phyloP scores from a whole-genome alignment of 495 filamentous ascomycete species.

The Penicillium arizonense region DNA sequence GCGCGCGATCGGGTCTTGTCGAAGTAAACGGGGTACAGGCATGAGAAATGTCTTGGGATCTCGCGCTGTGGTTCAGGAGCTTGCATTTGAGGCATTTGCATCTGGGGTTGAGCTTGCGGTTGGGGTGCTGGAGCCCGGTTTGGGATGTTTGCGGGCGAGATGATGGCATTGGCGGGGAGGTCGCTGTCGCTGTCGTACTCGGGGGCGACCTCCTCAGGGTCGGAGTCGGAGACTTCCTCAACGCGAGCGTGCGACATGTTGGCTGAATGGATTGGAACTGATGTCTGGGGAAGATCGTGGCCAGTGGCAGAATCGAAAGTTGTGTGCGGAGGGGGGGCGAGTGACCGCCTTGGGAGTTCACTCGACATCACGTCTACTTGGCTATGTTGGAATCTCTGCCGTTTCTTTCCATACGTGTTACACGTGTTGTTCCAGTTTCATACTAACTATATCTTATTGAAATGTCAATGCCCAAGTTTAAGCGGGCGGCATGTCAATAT shows the following conservation, averaged over 20 bases:
- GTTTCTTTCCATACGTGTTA: too few relatives aligned
- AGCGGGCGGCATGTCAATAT: too few relatives aligned
- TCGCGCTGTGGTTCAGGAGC: conserved; percentile 38
- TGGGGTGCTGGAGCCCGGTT: conserved; percentile 13
- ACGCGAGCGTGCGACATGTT: conserved; percentile 82
- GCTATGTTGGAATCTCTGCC: too few relatives aligned
- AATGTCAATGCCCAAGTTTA: too few relatives aligned
- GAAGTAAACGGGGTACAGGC: conserved; percentile 94
- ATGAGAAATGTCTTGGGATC: conserved; percentile 75
- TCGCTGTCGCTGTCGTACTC: conserved; percentile 54
- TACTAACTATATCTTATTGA: too few relatives aligned
- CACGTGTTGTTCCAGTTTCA: too few relatives aligned
- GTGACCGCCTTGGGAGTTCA: neutral
- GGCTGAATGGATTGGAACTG: conserved; percentile 2
- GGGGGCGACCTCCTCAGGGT: conserved; percentile 73
- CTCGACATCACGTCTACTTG: too few relatives aligned
- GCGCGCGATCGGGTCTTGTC: conserved; percentile 71
- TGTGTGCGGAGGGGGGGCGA: conserved; percentile 23
- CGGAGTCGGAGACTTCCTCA: conserved; percentile 84
- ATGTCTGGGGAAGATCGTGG: conserved; percentile 14
- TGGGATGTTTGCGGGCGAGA: conserved; percentile 36
- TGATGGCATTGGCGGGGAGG: conserved; percentile 40
- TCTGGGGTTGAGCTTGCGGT: conserved; percentile 25
- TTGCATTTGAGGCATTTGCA: conserved; percentile 34
- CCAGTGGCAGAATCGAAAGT: conserved; percentile 12